A percentile compares a stretch with the other conserved stretches of the same genome.
phyloP scores from a whole-genome alignment of 2,329 filamentous ascomycete species.

The Aspergillus latus region DNA sequence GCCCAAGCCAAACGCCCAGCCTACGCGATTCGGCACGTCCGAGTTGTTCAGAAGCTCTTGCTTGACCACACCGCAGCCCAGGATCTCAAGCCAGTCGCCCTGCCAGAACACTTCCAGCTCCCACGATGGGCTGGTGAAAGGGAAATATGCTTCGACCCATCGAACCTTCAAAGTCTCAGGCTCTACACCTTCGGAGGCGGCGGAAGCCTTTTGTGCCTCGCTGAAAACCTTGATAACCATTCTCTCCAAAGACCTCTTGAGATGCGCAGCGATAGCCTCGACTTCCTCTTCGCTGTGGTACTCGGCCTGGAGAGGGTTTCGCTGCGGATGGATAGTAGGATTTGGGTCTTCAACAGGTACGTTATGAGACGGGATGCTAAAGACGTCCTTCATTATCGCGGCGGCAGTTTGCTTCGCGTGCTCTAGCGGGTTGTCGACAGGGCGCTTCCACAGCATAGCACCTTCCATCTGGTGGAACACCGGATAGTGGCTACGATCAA shows the following conservation, averaged over 20 bases:
- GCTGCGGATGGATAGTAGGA: conserved; percentile 70
- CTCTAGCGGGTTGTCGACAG: conserved; percentile 31
- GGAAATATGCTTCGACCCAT: conserved; percentile 97
- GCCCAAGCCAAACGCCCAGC: conserved; percentile 95
- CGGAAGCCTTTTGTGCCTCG: conserved; percentile 67
- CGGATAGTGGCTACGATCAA: conserved; percentile 93
- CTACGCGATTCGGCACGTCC: conserved; percentile 70
- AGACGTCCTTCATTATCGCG: conserved; percentile 69
- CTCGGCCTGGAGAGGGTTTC: conserved; percentile 76
- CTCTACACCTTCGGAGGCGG: conserved; percentile 55
- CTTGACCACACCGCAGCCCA: conserved; percentile 85
- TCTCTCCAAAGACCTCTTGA: conserved; percentile 85
- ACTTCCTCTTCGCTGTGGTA: conserved; percentile 74
- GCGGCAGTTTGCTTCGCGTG: conserved; percentile 49
- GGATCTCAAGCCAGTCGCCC: conserved; percentile 91
- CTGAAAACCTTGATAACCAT: conserved; percentile 89
- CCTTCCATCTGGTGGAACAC: conserved; percentile 99
- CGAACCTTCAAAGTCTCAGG: conserved; percentile 78
- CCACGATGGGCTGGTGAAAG: conserved; percentile 93
- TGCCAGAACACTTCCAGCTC: conserved; percentile 95
- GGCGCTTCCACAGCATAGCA: conserved; percentile 81
- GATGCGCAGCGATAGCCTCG: conserved; percentile 76
- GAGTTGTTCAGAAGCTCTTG: conserved; percentile 79
- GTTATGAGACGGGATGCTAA: conserved; percentile 68
- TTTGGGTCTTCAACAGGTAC: conserved; percentile 82